phyloP scores from a whole-genome alignment of 768 basidiomycete species.

The Amanita polypyramis region DNA sequence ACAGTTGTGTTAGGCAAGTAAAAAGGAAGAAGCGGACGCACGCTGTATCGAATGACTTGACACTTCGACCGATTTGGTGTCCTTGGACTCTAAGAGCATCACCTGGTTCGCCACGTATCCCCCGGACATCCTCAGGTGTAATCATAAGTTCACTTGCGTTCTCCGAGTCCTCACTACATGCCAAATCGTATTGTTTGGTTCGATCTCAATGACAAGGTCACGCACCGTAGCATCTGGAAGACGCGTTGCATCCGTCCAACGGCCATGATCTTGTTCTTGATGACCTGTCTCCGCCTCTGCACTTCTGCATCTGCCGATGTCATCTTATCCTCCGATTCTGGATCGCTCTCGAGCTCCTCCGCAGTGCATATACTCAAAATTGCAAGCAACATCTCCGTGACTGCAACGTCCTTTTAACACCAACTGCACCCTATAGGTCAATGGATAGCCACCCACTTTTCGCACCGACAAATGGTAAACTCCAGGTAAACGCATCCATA shows the following conservation, averaged over 20 bases:
- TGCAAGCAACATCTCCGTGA: slow-evolving; percentile 96
- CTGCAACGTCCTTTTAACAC: slow-evolving; percentile 36
- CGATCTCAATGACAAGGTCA: neutral
- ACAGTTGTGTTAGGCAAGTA: neutral
- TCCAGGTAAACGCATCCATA: slow-evolving; percentile 98
- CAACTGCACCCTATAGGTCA: slow-evolving; percentile 8
- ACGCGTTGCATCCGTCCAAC: slow-evolving; percentile 88
- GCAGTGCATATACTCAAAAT: slow-evolving; percentile 89
- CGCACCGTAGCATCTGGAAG: slow-evolving; percentile 81
- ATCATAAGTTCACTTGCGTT: slow-evolving; percentile 57
- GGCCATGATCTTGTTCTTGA: slow-evolving; percentile 90
- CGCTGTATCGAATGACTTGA: slow-evolving; percentile 72
- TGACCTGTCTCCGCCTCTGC: slow-evolving; percentile 49
- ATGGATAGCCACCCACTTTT: slow-evolving; percentile 60
- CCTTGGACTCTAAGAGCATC: slow-evolving; percentile 58
- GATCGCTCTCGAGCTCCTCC: slow-evolving; percentile 69
- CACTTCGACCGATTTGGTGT: slow-evolving; percentile 44
- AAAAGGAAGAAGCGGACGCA: slow-evolving; percentile 24
- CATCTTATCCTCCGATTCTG: slow-evolving; percentile 22
- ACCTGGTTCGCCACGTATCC: slow-evolving; percentile 22
- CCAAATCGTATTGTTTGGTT: neutral
- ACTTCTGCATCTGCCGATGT: slow-evolving; percentile 28
- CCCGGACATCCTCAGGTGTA: slow-evolving; percentile 16
- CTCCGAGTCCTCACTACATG: slow-evolving; percentile 64
- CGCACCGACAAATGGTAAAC: slow-evolving; percentile 90